Evolutionary conservation across 805 yeast species (phyloP), one percentile per base, ranked within the genome.

Genomic region (Pichia kluyveri): DNA sequence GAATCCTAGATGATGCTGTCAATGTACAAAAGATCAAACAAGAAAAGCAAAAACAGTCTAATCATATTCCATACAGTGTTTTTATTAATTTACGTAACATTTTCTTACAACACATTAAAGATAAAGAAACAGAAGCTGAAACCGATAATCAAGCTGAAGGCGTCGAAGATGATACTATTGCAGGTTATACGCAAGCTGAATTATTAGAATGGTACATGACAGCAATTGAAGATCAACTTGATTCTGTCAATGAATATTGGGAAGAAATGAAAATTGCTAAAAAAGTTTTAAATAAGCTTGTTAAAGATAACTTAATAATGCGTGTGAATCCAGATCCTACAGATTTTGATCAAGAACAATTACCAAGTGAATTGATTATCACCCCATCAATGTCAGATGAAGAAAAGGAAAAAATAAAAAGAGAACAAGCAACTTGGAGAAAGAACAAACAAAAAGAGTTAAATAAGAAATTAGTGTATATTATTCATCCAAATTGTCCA

Each of bases 281-380:
- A 56, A 91, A 88, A 66, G 96, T 93, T 14, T 69, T 93, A 59
- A 83, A 80, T 62, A 75, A 91, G 57, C 74, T 93, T 60, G 95
- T 83, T 19, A 85, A 84, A 61, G 96, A 90, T 60, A 79, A 86
- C 60, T 80, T 91, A 31, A 72, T 93, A 58, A 79, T 91, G 87
- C 77, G 72, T 53, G 73, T 85, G 32, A 75, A 54, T 41, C 62
- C 65, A 4, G 57, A 54, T 37, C 52, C 59, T 17, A 46, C 55
- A 5, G 70, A 69, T 18, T 60, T 64, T 36, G 77, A 77, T 10
- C 74, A 73, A 23, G 61, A 69, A 28, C 69, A 69, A 38, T 73
- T 58, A 11, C 65, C 64, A 1, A 55, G 46, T 15, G 63, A 60
- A 36, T 51, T 54, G 32, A 48, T 43, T 11, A 51, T 54, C n/a